Evolutionary conservation across 2,329 filamentous ascomycete species (phyloP), one percentile per base, ranked within the genome.

Genomic region (Hypoxylon sp.): DNA sequence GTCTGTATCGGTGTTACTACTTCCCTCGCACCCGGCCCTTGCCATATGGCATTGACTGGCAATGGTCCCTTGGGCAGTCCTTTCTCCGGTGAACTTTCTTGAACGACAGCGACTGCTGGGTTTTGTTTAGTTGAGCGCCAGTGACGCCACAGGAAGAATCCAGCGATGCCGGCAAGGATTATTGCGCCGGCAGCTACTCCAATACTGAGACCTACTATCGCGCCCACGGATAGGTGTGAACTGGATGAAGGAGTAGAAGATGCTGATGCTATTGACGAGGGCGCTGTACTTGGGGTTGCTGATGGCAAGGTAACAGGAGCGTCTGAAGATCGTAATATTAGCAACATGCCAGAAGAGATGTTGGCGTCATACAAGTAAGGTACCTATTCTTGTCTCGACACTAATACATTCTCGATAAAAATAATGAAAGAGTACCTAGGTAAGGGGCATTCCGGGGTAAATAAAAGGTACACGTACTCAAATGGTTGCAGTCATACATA

Each of bases 401-500:
- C 25, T 4, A 50, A 7, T 7, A 13, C 7, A 59, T 21, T 19
- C 19, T 17, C 45, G 6, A 45, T 17, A 5, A 5, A n/a, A 17
- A 25, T 5, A n/a, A 11, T 19, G 19, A 6, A 25, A 19, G 32
- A n/a, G 11, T 19, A n/a, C n/a, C n/a, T n/a, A n/a, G n/a, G n/a
- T n/a, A n/a, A n/a, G n/a, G n/a, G n/a, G n/a, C n/a, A n/a, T n/a
- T n/a, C n/a, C 21, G 36, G 36, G 4, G 4, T 30, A 3, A 43
- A 21, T 41, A 48, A 11, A 30, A 14, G 21, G 30, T 2, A 30
- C 45, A 63, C 69, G 32, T 62, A 70, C 69, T 32, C 51, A 56
- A 52, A 28, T 79, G 77, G 48, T 76, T 74, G 56, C 78, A 79
- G 32, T 76, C 72, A 50, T 79, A 79, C 5, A 74, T 67, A 56